Base-by-base conservation (phyloP, 2,329 filamentous ascomycete species). In the Aspergillus carbonarius region DNA sequence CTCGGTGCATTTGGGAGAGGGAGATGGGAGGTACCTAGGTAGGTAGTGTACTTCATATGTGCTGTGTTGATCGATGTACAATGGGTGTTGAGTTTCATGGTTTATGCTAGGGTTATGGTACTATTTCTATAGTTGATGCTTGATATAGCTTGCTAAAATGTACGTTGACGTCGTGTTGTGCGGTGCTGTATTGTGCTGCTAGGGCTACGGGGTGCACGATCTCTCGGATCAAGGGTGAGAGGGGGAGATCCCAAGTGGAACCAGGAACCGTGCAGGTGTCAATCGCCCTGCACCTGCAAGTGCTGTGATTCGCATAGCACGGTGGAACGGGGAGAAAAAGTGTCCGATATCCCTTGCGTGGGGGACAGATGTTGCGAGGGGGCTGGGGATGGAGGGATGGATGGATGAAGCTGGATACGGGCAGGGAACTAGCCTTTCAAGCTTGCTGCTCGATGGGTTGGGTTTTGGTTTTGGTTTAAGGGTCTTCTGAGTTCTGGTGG, bases 291-390 rank as follows among this genome's bases (percentile, higher is more conserved):
- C 44, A 30, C 15, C 15, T 48, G 44, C 44, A 48, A 17, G 44
- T 48, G 25, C 25, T 30, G 44, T 48, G 27, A 48, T 48, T 32
- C 44, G 44, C 44, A 48, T 48, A 48, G 44, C 23, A 12, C 5
- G 10, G 44, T 48, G 8, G 25, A 20, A 27, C n/a, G 42, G n/a
- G 25, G 44, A 5, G 23, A 13, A 9, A 30, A 48, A 48, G 27
- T 48, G 25, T 32, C 44, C 44, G 44, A 48, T 48, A 32, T 48
- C 44, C 44, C 44, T 48, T 48, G 44, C 44, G n/a, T 48, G 44
- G 13, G 12, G 12, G 2, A 25, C 8, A 15, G 44, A 48, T 48
- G 25, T 17, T 48, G 44, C n/a, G 44, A 25, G 27, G 27, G 32
- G 44, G 44, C 44, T 48, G 44, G 44, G 44, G 25, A 23, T 25